Conservation (phyloP, 1,284 basidiomycete species). For the Puccinia hordei region DNA sequence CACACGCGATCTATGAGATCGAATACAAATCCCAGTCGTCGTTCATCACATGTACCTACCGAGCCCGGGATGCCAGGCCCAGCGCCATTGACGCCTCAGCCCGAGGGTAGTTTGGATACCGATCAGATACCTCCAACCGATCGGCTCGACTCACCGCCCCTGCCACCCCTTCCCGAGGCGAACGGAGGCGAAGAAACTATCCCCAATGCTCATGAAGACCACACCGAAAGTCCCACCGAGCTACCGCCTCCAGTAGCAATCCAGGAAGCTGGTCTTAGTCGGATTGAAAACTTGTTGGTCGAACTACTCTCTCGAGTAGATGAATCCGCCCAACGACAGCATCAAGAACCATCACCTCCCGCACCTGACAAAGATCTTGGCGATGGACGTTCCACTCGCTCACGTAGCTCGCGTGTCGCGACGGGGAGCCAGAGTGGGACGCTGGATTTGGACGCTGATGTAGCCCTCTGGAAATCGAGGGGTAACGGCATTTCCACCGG, state of each 20-base stretch:
- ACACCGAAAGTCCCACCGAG: neutral
- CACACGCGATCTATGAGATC: constrained; percentile 46
- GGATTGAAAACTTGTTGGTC: constrained; percentile 50
- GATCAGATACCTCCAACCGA: constrained; percentile 9
- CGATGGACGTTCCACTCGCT: neutral
- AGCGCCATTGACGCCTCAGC: constrained; percentile 36
- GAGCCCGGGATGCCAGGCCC: constrained; percentile 46
- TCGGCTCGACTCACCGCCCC: constrained; percentile 34
- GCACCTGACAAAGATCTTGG: constrained; percentile 31
- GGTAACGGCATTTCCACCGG: constrained; percentile 16
- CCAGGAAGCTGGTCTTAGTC: constrained; percentile 47
- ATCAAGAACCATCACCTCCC: constrained; percentile 32
- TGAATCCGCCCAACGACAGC: constrained; percentile 40
- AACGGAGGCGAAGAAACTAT: neutral
- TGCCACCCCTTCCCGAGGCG: constrained; percentile 29
- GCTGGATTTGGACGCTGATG: constrained; percentile 49
- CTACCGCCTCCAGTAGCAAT: constrained; percentile 33
- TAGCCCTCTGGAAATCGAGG: constrained; percentile 48
- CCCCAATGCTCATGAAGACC: neutral
- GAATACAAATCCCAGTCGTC: constrained; percentile 26
- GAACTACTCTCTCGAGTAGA: constrained; percentile 48
- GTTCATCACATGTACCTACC: constrained; percentile 1
- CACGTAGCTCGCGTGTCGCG: neutral
- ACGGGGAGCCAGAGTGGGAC: constrained; percentile 27
- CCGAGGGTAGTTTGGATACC: constrained; percentile 26